phyloP scores from a whole-genome alignment of 2,329 filamentous ascomycete species.

The Orbilia ellipsospora region DNA sequence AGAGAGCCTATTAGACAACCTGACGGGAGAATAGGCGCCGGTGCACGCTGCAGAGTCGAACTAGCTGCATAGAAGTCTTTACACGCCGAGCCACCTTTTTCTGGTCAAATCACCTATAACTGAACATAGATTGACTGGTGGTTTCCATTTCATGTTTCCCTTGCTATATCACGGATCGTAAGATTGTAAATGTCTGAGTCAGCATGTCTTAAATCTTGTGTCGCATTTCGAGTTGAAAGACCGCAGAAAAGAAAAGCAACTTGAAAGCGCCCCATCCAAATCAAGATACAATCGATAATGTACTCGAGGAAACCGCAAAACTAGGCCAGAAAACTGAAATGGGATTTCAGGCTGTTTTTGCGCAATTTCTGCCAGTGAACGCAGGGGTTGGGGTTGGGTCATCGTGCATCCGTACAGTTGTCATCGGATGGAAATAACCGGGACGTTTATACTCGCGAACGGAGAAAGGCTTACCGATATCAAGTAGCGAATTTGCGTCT shows the following conservation, averaged over 20 bases:
- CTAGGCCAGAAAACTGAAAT: neutral
- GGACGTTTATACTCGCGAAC: neutral
- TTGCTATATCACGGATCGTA: conserved; percentile 40
- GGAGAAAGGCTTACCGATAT: conserved; percentile 45
- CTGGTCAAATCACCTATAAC: conserved; percentile 30
- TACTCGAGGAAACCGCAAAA: neutral
- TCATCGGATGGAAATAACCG: conserved; percentile 11
- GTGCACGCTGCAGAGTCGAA: neutral
- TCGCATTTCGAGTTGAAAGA: too few species aligned
- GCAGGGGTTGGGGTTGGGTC: conserved; percentile 37
- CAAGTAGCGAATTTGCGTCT: conserved; percentile 55
- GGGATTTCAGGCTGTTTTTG: conserved; percentile 40
- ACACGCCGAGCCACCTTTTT: conserved; percentile 27
- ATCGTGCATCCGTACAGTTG: conserved; percentile 44
- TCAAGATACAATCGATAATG: conserved; percentile 4
- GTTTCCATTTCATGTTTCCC: conserved; percentile 52
- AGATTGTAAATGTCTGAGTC: conserved; percentile 16
- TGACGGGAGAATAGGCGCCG: conserved; percentile 18
- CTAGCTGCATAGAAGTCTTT: conserved; percentile 35
- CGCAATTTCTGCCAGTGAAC: conserved; percentile 52
- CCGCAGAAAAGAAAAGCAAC: conserved; percentile 1
- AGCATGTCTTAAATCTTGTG: conserved; percentile 8
- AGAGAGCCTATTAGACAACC: conserved; percentile 20
- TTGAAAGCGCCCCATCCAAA: neutral
- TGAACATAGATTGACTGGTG: conserved; percentile 46